Base-by-base conservation (phyloP, 2,329 filamentous ascomycete genomes). In the Fusarium cyanostomum region DNA sequence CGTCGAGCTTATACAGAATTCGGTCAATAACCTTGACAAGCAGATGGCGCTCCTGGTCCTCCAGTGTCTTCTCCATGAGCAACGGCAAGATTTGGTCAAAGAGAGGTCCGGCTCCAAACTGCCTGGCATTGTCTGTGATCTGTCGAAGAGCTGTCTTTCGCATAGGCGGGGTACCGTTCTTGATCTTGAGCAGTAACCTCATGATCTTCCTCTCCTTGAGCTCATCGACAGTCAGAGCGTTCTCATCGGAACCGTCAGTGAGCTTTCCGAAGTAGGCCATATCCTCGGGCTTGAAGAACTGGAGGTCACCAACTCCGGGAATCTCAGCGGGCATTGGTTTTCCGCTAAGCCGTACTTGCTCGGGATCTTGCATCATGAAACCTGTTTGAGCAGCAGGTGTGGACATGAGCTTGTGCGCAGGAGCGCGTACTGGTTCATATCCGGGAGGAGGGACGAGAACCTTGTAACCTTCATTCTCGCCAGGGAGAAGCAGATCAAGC, bases 221-320 rank as follows among this genome's bases (percentile, higher is more conserved):
- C 72, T 99, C 94, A 44, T 99, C 95, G 9, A 99, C 93, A 16
- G 89, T 94, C 79, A 99, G 86, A 18, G 88, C 85, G 70, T 94
- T 96, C 79, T 99, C 95, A 69, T 98, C 93, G 24, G 90, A 91
- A 33, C 92, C 93, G 73, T 99, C 95, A 18, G 96, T 94, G 35
- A 99, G 86, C 81, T 99, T 98, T 57, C 94, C 94, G 72, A 99
- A 99, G 79, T 99, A 99, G 34, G 92, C 89, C 93, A 98, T 97
- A 77, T 99, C 95, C 76, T 99, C 95, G 2, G 93, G 88, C 80
- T 99, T 99, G 85, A 99, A 97, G 76, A 98, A 99, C 68, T 97
- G 94, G 48, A 99, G 80, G 75, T 99, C 95, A 34, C 94, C 94
- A 45, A 99, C 93, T 34, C 95, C 95, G 4, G 95, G 94, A 33